Conservation (phyloP, 148 eudicot genomes). For the Simmondsia chinensis region DNA sequence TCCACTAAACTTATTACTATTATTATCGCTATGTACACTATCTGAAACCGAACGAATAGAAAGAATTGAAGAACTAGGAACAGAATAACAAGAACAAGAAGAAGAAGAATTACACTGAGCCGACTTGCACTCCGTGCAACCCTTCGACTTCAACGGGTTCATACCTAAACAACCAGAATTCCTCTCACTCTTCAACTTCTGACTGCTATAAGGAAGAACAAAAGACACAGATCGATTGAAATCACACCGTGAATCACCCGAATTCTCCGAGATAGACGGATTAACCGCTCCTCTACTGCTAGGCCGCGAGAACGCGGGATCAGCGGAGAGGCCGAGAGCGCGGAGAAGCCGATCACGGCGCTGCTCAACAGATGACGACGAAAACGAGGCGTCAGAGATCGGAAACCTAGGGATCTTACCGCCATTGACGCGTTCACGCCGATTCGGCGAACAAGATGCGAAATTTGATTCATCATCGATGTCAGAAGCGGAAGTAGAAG, state of each 20-base stretch:
- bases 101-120: conserved; percentile 18
- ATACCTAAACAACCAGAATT: conserved; percentile 9
- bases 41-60: conserved; percentile 35
- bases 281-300: no score
- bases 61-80: conserved; percentile 21
- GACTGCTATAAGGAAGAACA: no score
- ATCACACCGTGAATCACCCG: no score
- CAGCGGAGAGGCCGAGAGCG: conserved; percentile 50
- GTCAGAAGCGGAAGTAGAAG: conserved; percentile 44
- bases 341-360: conserved; percentile 62
- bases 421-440: no score
- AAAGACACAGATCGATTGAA: conserved; percentile 43
- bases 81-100: conserved; percentile 3
- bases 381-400: conserved; percentile 63
- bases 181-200: conserved; percentile 1
- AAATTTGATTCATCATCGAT: conserved; percentile 31
- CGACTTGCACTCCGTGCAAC: no score
- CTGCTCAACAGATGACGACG: conserved; percentile 62
- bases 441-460: no score
- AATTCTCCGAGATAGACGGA: no score
- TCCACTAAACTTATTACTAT: no score
- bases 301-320: no score
- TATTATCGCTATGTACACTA: conserved; percentile 46
- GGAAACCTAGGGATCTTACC: conserved; percentile 57
- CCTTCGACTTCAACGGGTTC: no score